Conservation (phyloP, 805 yeast genomes). For the Wickerhamiella vanderwaltii region DNA sequence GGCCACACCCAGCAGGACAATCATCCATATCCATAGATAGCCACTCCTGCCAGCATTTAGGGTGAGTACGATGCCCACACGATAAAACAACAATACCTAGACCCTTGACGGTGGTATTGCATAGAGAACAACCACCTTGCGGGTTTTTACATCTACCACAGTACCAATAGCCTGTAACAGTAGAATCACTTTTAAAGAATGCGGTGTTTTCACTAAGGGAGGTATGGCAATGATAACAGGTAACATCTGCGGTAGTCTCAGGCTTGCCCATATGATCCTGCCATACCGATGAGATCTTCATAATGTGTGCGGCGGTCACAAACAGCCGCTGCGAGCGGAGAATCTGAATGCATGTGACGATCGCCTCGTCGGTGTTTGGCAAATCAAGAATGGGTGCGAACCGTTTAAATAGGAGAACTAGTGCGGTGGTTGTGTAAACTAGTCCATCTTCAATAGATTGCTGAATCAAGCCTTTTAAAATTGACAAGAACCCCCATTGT, state of each 20-base stretch:
- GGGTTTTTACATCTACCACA: slow-evolving; percentile 57
- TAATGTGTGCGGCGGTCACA: slow-evolving; percentile 44
- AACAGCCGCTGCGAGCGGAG: slow-evolving; percentile 26
- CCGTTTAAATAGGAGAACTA: slow-evolving; percentile 16
- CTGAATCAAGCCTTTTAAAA: slow-evolving; percentile 11
- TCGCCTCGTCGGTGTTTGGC: slow-evolving; percentile 14
- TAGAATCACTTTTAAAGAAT: slow-evolving; percentile 23
- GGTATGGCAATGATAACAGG: slow-evolving; percentile 28
- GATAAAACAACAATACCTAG: slow-evolving; percentile 44
- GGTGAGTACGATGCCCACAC: slow-evolving; percentile 87
- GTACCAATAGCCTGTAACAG: slow-evolving; percentile 64
- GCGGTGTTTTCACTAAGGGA: slow-evolving; percentile 27
- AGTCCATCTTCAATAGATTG: slow-evolving; percentile 14
- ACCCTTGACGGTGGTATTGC: slow-evolving; percentile 67
- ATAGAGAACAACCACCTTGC: slow-evolving; percentile 61
- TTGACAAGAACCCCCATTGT: slow-evolving; percentile 21
- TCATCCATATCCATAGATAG: slow-evolving; percentile 49
- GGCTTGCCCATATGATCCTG: slow-evolving; percentile 19
- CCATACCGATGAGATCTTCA: slow-evolving; percentile 19
- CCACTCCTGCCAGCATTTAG: slow-evolving; percentile 70
- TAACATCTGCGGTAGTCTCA: slow-evolving; percentile 36
- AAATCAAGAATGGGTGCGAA: slow-evolving; percentile 11
- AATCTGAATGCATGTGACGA: slow-evolving; percentile 15
- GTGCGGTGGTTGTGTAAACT: slow-evolving; percentile 16
- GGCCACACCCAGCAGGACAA: slow-evolving; percentile 76